Percentiles rank a stretch among this genome's conserved stretches.
Evolutionary conservation across 225 moss, liverwort and hornwort species (phyloP).

Genomic region (Lunularia cruciata): DNA sequence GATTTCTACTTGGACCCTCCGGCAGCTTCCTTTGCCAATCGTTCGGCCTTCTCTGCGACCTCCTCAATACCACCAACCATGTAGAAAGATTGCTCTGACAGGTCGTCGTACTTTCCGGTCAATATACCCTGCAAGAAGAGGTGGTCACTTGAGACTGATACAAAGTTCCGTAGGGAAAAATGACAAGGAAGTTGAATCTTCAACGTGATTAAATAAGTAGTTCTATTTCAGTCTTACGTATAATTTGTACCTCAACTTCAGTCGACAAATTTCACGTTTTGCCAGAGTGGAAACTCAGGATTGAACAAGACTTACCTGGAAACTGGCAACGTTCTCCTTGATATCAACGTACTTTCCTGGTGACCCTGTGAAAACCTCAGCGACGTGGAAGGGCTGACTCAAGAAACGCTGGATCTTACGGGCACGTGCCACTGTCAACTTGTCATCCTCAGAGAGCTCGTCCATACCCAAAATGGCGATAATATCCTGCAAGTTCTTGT

Average conservation of each 20-base stretch:
- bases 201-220: not conserved
- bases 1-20: slow-evolving; percentile 39
- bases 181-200: too few species aligned
- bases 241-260: too few species aligned
- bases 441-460: slow-evolving; percentile 93
- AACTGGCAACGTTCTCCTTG: slow-evolving; percentile 81
- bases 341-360: slow-evolving; percentile 95
- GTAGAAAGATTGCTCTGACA: slow-evolving; percentile 83
- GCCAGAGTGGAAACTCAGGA: too few species aligned
- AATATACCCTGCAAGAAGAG: slow-evolving; percentile 58
- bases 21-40: slow-evolving; percentile 67
- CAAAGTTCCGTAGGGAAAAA: too few species aligned
- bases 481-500: slow-evolving; percentile 96
- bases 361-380: slow-evolving; percentile 95
- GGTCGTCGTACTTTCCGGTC: slow-evolving; percentile 82
- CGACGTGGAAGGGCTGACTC: slow-evolving; percentile 98
- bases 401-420: slow-evolving; percentile 91
- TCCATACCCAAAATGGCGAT: slow-evolving; percentile 98
- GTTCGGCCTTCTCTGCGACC: slow-evolving; percentile 80
- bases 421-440: slow-evolving; percentile 88
- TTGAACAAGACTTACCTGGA: slow-evolving; percentile 65
- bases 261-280: too few species aligned
- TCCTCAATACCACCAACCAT: slow-evolving; percentile 94
- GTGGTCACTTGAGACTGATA: too few species aligned
- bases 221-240: not conserved